phyloP scores from a whole-genome alignment of 2,329 filamentous ascomycete genomes.

The Ceratocystis eucalypticola region DNA sequence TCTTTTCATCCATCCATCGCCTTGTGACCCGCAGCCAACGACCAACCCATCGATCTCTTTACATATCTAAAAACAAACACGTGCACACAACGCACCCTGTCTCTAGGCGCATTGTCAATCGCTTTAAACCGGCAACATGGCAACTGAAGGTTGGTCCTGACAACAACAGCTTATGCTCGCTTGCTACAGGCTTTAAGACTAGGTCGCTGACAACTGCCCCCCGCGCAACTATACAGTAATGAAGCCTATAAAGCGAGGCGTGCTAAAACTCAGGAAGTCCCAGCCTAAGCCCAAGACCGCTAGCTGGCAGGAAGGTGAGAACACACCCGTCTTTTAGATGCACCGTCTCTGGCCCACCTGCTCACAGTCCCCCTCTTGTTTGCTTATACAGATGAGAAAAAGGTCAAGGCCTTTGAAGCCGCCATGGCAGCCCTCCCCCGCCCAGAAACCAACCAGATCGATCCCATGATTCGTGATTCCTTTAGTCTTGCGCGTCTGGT shows the following conservation, averaged over 20 bases:
- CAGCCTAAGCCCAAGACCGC: constrained; percentile 43
- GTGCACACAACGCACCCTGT: background rate
- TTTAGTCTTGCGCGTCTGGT: constrained; percentile 73
- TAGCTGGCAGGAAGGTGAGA: constrained; percentile 59
- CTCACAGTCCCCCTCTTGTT: constrained; percentile 26
- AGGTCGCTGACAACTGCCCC: background rate
- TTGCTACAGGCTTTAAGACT: background rate
- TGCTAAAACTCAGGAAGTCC: constrained; percentile 50
- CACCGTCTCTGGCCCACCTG: background rate
- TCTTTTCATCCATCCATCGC: constrained; percentile 19
- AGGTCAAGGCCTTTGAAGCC: constrained; percentile 34
- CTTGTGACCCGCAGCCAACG: background rate
- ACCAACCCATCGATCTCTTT: background rate
- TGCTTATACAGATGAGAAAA: constrained; percentile 38
- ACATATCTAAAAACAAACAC: background rate
- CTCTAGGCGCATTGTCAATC: background rate
- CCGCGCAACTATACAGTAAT: background rate
- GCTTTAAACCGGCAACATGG: background rate
- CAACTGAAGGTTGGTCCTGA: constrained; percentile 3
- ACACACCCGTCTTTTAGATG: background rate
- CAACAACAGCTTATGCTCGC: background rate
- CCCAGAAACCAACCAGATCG: constrained; percentile 53
- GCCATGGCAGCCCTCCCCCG: constrained; percentile 36
- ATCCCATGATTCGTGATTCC: constrained; percentile 61
- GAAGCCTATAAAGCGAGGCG: constrained; percentile 24